Evolutionary conservation across 2,329 filamentous ascomycete species (phyloP).

Genomic region (Fusarium decemcellulare): DNA sequence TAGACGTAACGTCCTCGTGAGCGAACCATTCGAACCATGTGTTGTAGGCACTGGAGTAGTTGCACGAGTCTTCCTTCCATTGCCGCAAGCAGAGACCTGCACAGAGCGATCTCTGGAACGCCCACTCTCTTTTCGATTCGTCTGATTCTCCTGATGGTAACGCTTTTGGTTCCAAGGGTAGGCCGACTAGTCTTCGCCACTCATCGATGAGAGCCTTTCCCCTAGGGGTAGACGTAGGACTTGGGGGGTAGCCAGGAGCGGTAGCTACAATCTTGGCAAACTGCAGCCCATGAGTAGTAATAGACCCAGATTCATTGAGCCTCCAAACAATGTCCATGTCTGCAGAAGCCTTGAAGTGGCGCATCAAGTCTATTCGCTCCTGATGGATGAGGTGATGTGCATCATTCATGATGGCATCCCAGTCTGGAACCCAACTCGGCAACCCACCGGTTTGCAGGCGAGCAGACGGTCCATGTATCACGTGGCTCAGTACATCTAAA

Average conservation of each 20-base stretch:
- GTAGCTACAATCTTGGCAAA: constrained; percentile 1
- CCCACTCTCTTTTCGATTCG: constrained; percentile 14
- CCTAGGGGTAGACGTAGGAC: neutral
- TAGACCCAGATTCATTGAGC: neutral
- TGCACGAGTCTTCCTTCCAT: constrained; percentile 28
- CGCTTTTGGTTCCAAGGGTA: neutral
- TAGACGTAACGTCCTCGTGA: neutral
- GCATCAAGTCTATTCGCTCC: constrained; percentile 1
- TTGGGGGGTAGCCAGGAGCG: constrained; percentile 1
- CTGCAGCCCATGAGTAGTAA: constrained; percentile 4
- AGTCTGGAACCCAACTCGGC: constrained; percentile 20
- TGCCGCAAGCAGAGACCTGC: constrained; percentile 30
- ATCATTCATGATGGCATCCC: constrained; percentile 17
- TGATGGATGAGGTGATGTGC: constrained; percentile 12
- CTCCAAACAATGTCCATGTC: constrained; percentile 1
- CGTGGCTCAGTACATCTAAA: constrained; percentile 16
- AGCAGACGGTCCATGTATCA: constrained; percentile 8
- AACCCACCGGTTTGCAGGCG: neutral
- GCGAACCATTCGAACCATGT: constrained; percentile 18
- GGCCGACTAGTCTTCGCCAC: neutral
- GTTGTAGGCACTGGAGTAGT: neutral
- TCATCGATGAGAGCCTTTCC: neutral
- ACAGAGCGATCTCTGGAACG: constrained; percentile 16
- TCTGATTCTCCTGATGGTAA: constrained; percentile 10
- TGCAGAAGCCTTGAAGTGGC: neutral